These are phyloP conservation scores for Cornus suecica DNA, from an alignment of 148 eudicot genomes.

Conservation along the genomic window DNA sequence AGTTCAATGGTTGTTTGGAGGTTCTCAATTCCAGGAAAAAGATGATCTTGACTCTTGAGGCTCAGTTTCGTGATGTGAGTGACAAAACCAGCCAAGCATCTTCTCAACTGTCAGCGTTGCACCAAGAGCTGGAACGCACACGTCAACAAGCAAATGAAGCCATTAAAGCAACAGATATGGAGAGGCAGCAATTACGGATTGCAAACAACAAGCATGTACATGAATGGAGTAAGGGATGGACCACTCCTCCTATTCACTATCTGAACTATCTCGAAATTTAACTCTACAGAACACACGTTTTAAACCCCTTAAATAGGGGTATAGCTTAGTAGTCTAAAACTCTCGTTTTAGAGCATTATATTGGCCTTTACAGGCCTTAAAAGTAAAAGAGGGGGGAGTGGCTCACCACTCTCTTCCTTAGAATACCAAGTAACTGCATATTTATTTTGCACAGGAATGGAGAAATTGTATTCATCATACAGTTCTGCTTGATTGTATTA, in stretches of 20 bases:
- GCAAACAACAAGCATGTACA: constrained; percentile 93
- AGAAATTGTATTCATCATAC: not conserved
- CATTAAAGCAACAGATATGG: constrained; percentile 78
- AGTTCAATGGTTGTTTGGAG: constrained; percentile 12
- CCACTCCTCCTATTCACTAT: no score
- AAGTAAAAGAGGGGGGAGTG: no score
- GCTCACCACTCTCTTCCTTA: no score
- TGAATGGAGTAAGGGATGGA: no score
- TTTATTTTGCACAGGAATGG: not conserved
- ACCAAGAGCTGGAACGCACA: constrained; percentile 92
- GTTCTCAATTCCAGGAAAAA: constrained; percentile 61
- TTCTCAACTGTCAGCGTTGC: constrained; percentile 64
- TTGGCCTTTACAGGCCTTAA: no score
- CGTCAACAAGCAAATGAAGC: constrained; percentile 93
- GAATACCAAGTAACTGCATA: constrained; percentile 10
- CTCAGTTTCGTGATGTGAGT: constrained; percentile 70
- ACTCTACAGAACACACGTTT: no score
- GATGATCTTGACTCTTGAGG: constrained; percentile 89
- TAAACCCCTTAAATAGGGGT: no score
- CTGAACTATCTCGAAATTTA: no score
- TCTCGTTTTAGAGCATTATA: no score
- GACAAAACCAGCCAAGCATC: constrained; percentile 72
- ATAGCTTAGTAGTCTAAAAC: no score
- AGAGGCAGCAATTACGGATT: constrained; percentile 89
- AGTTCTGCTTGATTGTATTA: not conserved